Evolutionary conservation across 305 asterid genomes (phyloP).

Genomic region (Fraxinus baroniana): DNA sequence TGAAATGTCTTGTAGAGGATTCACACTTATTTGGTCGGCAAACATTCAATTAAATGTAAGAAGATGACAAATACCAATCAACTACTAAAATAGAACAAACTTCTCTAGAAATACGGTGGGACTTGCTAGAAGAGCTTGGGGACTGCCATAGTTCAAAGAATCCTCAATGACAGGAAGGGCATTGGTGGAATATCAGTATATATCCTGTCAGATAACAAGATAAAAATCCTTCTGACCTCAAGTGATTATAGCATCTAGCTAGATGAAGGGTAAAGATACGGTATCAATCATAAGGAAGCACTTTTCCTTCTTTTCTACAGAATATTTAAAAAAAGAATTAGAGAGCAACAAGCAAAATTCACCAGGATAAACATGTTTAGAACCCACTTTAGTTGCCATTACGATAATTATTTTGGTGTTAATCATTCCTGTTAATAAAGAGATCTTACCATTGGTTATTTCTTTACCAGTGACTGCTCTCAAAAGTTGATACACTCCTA

Average conservation of each 20-base stretch:
- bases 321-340: background rate
- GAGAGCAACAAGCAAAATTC: background rate
- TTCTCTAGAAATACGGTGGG: background rate
- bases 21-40: background rate
- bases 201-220: background rate
- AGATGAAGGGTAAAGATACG: background rate
- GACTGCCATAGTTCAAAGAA: background rate
- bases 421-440: background rate
- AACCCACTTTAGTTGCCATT: background rate
- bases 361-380: background rate
- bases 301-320: background rate
- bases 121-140: background rate
- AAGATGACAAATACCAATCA: background rate
- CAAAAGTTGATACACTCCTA: background rate
- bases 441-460: background rate
- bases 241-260: background rate
- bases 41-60: background rate
- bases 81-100: background rate
- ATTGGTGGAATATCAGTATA: background rate
- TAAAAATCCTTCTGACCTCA: background rate
- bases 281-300: background rate
- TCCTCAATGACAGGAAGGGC: background rate
- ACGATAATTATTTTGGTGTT: background rate
- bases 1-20: background rate
- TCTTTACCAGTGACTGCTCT: background rate